Evolutionary conservation across 306 rosid species (phyloP).

Genomic region (Argentina anserina): DNA sequence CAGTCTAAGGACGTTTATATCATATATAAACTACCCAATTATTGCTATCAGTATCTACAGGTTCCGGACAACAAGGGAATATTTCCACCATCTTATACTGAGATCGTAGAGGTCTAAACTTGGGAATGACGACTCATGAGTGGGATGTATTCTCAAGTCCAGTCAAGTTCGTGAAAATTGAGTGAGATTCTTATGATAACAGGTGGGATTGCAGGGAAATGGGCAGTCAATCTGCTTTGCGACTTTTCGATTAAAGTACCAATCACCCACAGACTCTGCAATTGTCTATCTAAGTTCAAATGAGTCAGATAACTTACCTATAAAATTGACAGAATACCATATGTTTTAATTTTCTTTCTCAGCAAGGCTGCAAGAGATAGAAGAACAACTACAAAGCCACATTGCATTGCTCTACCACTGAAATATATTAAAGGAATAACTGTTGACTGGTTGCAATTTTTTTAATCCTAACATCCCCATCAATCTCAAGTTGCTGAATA

Average conservation of each 20-base stretch:
- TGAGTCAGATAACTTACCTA: neutral
- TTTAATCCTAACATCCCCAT: too few species aligned
- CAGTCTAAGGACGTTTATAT: too few species aligned
- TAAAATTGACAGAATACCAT: neutral
- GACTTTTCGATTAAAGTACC: constrained; percentile 59
- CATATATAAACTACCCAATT: too few species aligned
- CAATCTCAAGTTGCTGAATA: too few species aligned
- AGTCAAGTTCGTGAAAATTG: constrained; percentile 33
- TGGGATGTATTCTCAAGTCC: constrained; percentile 8
- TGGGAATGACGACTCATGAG: neutral
- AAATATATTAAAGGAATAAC: too few species aligned
- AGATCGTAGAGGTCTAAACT: neutral
- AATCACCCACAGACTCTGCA: constrained; percentile 83
- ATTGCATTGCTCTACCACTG: too few species aligned
- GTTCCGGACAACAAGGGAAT: neutral
- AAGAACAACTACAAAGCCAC: neutral
- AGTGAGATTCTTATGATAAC: constrained; percentile 57
- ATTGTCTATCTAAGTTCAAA: constrained; percentile 50
- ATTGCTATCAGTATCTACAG: neutral
- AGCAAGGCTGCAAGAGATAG: neutral
- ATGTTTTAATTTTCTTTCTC: neutral
- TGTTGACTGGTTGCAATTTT: too few species aligned
- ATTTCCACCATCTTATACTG: neutral
- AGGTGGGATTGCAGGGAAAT: constrained; percentile 90
- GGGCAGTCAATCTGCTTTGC: constrained; percentile 72